These are phyloP conservation scores for Phytophthora chlamydospora DNA, from an alignment of 352 stramenopile genomes.

Conservation along the genomic window DNA sequence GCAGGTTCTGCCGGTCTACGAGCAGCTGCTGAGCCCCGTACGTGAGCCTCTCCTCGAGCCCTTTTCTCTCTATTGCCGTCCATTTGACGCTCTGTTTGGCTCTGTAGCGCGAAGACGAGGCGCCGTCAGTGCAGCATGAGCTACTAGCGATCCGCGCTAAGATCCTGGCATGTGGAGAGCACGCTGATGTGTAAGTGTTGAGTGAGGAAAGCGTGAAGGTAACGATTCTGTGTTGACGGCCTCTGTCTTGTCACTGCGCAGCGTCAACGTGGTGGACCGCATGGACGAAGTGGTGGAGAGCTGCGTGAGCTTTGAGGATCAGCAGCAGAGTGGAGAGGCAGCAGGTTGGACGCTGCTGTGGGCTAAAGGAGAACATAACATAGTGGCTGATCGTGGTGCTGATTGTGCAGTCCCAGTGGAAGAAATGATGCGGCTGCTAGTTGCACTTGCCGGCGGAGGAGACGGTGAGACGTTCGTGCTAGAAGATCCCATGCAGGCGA, in stretches of 20 bases:
- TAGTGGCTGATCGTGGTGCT: not conserved
- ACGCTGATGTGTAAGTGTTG: conserved; percentile 31
- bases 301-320: conserved; percentile 31
- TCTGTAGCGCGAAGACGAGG: conserved; percentile 11
- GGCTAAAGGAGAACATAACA: not conserved
- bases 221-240: not conserved
- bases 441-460: conserved; percentile 58
- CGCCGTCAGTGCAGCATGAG: conserved; percentile 21
- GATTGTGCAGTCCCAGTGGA: conserved; percentile 23
- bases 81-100: not conserved
- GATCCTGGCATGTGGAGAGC: conserved; percentile 17
- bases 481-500: conserved; percentile 48
- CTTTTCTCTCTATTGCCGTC: not conserved
- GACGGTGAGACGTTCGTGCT: conserved; percentile 68
- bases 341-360: conserved; percentile 1
- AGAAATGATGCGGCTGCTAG: conserved; percentile 57
- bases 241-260: conserved; percentile 17
- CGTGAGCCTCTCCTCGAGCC: conserved; percentile 1
- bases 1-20: conserved; percentile 43
- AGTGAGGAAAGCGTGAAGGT: not conserved
- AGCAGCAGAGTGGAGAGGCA: conserved; percentile 15
- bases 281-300: conserved; percentile 45
- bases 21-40: conserved; percentile 62
- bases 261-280: conserved; percentile 36
- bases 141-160: conserved; percentile 36